Percentiles rank a stretch among this genome's conserved stretches.
phyloP scores from a whole-genome alignment of 257 asterid genomes.

The Nicotiana otophora region DNA sequence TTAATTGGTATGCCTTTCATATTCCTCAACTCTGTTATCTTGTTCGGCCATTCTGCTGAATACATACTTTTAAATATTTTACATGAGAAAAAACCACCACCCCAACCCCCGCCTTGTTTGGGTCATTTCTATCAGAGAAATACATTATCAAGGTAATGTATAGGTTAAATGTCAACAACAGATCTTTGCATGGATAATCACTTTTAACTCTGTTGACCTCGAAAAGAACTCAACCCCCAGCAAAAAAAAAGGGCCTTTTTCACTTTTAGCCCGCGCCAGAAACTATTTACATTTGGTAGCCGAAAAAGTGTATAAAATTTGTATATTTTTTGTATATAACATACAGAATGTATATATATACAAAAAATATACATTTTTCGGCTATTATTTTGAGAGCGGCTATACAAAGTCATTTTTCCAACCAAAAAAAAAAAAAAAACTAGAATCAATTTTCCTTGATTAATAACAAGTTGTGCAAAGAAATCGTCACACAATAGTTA shows the following conservation, averaged over 20 bases:
- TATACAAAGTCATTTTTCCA: no score
- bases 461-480: not conserved
- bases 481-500: not conserved
- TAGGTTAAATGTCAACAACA: not conserved
- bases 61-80: not conserved
- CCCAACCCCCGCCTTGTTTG: not conserved
- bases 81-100: not conserved
- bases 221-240: constrained; percentile 6
- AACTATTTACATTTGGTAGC: no score
- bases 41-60: not conserved
- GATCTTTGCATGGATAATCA: not conserved
- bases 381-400: no score
- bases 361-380: no score
- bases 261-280: no score
- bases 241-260: not conserved
- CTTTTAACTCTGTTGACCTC: not conserved
- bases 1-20: not conserved
- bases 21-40: not conserved
- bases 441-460: not conserved
- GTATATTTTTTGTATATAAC: no score
- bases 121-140: not conserved
- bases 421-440: not conserved
- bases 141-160: not conserved
- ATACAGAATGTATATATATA: no score
- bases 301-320: no score